Evolutionary conservation across 2,329 filamentous ascomycete genomes (phyloP).

Genomic region (Fusarium brachygibbosum): DNA sequence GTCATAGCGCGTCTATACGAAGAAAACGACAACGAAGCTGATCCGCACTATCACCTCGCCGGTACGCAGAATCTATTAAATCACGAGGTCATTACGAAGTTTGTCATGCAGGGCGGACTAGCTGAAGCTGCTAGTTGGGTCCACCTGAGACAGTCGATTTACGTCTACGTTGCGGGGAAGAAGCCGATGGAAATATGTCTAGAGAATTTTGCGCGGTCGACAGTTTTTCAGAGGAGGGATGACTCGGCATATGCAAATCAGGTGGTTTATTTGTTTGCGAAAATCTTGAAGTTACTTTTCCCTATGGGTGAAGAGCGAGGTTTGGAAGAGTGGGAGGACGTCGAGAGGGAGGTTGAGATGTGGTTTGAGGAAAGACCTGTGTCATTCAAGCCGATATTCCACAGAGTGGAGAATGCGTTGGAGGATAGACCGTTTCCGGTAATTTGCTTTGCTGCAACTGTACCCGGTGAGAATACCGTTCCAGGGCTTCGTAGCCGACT

Average conservation of each 20-base stretch:
- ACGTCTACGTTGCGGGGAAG: not conserved
- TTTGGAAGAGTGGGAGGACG: not conserved
- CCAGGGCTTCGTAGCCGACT: accelerated
- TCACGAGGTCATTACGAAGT: not conserved
- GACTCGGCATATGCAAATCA: constrained; percentile 13
- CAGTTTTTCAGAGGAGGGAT: constrained; percentile 7
- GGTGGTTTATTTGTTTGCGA: not conserved
- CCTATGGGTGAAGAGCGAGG: accelerated
- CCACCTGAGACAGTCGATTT: constrained; percentile 1
- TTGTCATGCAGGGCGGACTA: constrained; percentile 1
- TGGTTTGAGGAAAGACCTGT: not conserved
- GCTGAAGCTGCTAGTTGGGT: constrained; percentile 17
- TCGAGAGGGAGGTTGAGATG: not conserved
- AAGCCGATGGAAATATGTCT: constrained; percentile 10
- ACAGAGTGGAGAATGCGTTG: accelerated
- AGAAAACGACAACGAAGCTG: constrained; percentile 5
- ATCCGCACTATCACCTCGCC: constrained; percentile 4
- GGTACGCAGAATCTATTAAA: constrained; percentile 9
- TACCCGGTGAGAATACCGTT: not conserved
- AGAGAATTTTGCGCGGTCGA: constrained; percentile 1
- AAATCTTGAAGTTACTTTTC: not conserved
- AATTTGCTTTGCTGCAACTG: not conserved
- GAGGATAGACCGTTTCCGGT: not conserved
- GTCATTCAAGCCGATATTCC: constrained; percentile 7
- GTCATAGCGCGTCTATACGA: constrained; percentile 7